Evolutionary conservation across 441 rosid species (phyloP), one percentile per base, ranked within the genome.

Genomic region (Macaranga tanarius): DNA sequence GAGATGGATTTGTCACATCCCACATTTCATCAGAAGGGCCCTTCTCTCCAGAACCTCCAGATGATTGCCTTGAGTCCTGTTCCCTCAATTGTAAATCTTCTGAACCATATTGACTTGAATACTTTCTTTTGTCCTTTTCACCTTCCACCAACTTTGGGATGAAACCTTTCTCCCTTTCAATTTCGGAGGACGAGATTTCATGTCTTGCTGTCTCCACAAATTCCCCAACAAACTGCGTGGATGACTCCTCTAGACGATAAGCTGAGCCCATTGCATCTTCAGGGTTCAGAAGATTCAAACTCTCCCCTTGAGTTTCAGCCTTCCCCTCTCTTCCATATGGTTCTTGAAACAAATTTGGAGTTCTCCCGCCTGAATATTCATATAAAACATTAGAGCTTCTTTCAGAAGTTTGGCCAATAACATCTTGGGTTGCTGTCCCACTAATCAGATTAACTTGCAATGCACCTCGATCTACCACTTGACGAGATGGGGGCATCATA

Each of bases 1-100:
- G 60, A 77, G 91, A 82, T 71, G 92, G 79, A 10, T 85, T 85
- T 0, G 83, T 83, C 67, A 85, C 90, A 76, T 88, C 83, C 97
- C 99, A 94, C 85, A 90, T 83, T 76, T 92, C 95, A 83, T 90
- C 96, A 76, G 92, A 79, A 54, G 90, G 97, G 52, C 98, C 96
- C 87, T 87, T 90, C 51, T 66, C 85, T 79, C 90, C 88, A 74
- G 89, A 86, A 74, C 84, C 86, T 75, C 77, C 83, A 34, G 87
- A 81, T 72, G 81, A 77, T 74, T 26, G 74, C 80, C 72, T 77
- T 22, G 89, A 80, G 71, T 80, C 82, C 63, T 26, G 77, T 28
- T 73, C 82, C 80, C 77, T 81, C 83, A 81, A 70, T 72, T 80
- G 81, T 44, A 62, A 48, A 28, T 73, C 80, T 61, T 57, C 82